Evolutionary conservation across 495 filamentous ascomycete genomes (phyloP), one percentile per base, ranked within the genome.

Genomic region (Delitschia confertaspora): DNA sequence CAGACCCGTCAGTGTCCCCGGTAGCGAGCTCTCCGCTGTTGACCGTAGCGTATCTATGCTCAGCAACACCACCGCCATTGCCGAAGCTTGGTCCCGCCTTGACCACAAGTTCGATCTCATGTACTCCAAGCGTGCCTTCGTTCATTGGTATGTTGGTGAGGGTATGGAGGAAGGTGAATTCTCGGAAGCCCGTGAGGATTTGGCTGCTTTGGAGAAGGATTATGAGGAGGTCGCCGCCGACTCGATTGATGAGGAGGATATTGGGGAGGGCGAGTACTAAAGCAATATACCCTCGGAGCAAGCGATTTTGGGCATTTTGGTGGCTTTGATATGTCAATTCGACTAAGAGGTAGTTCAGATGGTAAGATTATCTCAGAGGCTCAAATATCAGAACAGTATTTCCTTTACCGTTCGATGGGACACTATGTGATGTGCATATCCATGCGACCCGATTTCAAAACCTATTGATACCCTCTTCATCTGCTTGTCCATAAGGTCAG

Each of bases 111-210:
- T 94, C 67, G 87, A 94, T 56, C 83, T 94, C 51, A 94, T 94
- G 87, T 93, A 94, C 71, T 83, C 76, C 69, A 93, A 93, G 76
- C 83, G 86, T 56, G 86, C 86, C 30, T 93, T 93, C 60, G 86
- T 93, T 11, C 86, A 93, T 66, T 93, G 86, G 86, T 93, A 93
- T 58, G 86, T 93, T 33, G 86, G 86, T 56, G 86, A 93, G 68
- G 86, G 86, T 67, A 93, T 93, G 86, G 86, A 93, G 71, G 86
- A 93, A 63, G 86, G 86, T 52, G 86, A 93, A 67, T 93, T 93
- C 68, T 81, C 77, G 43, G 86, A 93, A 70, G 86, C 86, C 33
- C 77, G 86, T 40, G 86, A 93, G 71, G 86, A 93, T 61, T 69
- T 93, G 42, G 86, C 86, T 41, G 86, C 86, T 38, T 72, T 93